Conservation (phyloP, 805 yeast genomes). For the Metschnikowia anglica region DNA sequence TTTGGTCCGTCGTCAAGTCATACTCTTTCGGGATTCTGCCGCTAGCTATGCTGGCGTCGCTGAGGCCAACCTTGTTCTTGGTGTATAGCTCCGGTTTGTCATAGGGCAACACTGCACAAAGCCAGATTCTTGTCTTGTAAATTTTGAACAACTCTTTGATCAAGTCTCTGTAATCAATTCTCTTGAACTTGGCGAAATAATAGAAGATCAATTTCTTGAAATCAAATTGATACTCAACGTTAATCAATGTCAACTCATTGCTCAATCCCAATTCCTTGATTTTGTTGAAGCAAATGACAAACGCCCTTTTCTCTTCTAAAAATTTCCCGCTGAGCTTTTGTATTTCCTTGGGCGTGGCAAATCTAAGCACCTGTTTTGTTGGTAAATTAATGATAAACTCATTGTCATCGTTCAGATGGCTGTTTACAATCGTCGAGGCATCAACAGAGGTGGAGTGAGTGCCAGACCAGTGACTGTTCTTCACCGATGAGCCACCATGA, state of each 20-base stretch:
- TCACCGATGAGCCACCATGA: conserved; percentile 20
- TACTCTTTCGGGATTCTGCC: conserved; percentile 37
- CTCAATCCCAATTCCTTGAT: conserved; percentile 49
- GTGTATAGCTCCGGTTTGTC: conserved; percentile 36
- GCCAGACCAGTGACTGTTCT: conserved; percentile 33
- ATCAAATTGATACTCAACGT: conserved; percentile 47
- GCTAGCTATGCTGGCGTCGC: conserved; percentile 4
- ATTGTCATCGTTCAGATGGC: conserved; percentile 51
- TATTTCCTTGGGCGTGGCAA: conserved; percentile 72
- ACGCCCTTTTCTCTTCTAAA: conserved; percentile 70
- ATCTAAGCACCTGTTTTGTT: conserved; percentile 72
- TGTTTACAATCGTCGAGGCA: conserved; percentile 38
- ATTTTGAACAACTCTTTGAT: conserved; percentile 46
- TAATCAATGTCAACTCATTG: conserved; percentile 42
- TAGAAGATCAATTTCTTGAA: conserved; percentile 46
- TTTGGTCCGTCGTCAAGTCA: conserved; percentile 38
- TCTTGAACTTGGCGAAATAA: conserved; percentile 46
- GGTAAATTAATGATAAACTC: conserved; percentile 66
- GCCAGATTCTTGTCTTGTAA: conserved; percentile 48
- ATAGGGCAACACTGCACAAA: conserved; percentile 46
- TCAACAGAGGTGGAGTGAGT: conserved; percentile 38
- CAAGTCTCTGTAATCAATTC: conserved; percentile 45
- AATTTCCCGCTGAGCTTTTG: conserved; percentile 60
- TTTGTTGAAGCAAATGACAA: conserved; percentile 56
- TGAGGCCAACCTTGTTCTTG: conserved; percentile 10